Evolutionary conservation across 768 basidiomycete species (phyloP).

Genomic region (Gloeostereum incarnatum): DNA sequence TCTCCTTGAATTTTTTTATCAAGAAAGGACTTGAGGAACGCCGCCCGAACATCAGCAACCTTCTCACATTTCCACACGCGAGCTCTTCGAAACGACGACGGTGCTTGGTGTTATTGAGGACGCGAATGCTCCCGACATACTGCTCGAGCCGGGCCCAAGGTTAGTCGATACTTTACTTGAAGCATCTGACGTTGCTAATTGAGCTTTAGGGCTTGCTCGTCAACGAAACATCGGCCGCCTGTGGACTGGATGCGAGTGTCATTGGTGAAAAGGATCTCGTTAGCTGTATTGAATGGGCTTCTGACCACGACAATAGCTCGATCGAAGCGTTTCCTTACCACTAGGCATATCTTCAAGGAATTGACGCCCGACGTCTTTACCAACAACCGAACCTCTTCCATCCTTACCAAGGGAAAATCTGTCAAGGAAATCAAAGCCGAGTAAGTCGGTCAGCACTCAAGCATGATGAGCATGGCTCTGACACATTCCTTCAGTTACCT

Average conservation of each 20-base stretch:
- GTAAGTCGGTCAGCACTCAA: constrained; percentile 4
- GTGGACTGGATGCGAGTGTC: constrained; percentile 11
- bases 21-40: too few species aligned
- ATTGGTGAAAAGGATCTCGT: constrained; percentile 12
- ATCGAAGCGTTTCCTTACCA: constrained; percentile 17
- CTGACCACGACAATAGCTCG: constrained; percentile 10
- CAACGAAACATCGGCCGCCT: constrained; percentile 13
- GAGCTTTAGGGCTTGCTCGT: constrained; percentile 14
- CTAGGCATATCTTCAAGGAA: constrained; percentile 18
- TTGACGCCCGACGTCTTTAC: constrained; percentile 15
- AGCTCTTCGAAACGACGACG: too few species aligned
- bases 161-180: constrained; percentile 2
- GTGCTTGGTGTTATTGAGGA: constrained; percentile 9
- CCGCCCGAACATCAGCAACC: too few species aligned
- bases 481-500: not conserved
- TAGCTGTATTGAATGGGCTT: not conserved
- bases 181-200: too few species aligned
- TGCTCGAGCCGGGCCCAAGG: constrained; percentile 15
- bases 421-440: constrained; percentile 9
- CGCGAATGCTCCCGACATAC: constrained; percentile 15
- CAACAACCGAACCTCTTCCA: constrained; percentile 15
- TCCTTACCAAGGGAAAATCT: constrained; percentile 10
- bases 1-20: too few species aligned
- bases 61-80: too few species aligned
- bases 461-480: not conserved